Base-by-base conservation (phyloP, 2,329 filamentous ascomycete genomes). In the Tolypocladium endophyticum region DNA sequence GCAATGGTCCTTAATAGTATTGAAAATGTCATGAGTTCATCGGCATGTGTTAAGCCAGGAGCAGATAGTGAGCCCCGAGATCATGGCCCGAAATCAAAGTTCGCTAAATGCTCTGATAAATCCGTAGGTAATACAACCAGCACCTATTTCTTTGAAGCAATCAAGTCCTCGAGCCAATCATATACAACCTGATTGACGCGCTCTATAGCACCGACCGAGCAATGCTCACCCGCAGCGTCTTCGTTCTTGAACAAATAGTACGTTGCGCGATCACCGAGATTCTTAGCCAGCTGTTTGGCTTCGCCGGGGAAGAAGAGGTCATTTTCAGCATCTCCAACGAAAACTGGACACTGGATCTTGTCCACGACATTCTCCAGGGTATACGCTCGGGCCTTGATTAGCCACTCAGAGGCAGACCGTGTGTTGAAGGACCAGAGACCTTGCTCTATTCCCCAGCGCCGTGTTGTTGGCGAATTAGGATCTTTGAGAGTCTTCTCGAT, bases 381-480 rank as follows among this genome's bases (percentile, higher is more conserved):
- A 60, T 64, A 68, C 16, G 61, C 35, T n/a, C 63, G 58, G 7
- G 57, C 36, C 16, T 52, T 14, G n/a, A 50, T 59, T n/a, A 64
- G 43, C 55, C 60, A 69, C 30, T 67, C 62, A 25, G 61, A 64
- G 4, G 66, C 59, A 0, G 64, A 64, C 35, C 57, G 43, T 3
- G 60, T 60, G 47, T 68, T 66, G 61, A 68, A 69, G 0, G 61
- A 59, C 66, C 65, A 69, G 20, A 68, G 56, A 7, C 66, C 66
- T 36, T 69, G 66, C n/a, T 62, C 59, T 4, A 68, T 55, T 25
- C 59, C 66, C 64, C 66, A 68, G 14, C 61, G 61, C 2, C 59
- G 23, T 4, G 53, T 23, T 1, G 61, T 63, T 2, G 59, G 59
- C 8, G 55, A 18, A 23, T 6, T 36, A 1, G 55, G 36, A 20